Evolutionary conservation across 1,139 yeast genomes (phyloP).

Genomic region (Blastobotrys elegans): DNA sequence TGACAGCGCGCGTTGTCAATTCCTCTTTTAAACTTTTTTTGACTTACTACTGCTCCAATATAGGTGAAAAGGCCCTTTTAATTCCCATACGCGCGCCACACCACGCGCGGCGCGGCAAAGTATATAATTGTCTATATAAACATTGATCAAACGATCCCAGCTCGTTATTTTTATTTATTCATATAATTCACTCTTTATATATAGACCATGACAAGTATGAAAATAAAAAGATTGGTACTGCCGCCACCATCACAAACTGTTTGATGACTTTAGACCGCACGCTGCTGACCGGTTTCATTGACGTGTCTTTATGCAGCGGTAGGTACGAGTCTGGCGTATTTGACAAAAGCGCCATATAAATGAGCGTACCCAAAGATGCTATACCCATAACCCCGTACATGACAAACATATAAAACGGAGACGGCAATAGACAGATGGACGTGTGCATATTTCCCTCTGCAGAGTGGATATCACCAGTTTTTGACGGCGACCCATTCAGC

Average conservation of each 20-base stretch:
- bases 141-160: too few species aligned
- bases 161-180: too few species aligned
- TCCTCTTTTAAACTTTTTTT: too few species aligned
- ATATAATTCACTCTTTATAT: neutral
- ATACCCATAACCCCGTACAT: slow-evolving; percentile 27
- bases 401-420: slow-evolving; percentile 51
- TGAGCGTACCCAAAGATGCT: slow-evolving; percentile 15
- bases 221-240: neutral
- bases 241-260: neutral
- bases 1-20: too few species aligned
- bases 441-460: slow-evolving; percentile 34
- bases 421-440: slow-evolving; percentile 65
- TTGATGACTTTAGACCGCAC: neutral
- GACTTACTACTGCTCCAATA: too few species aligned
- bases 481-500: slow-evolving; percentile 32
- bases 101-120: too few species aligned
- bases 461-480: slow-evolving; percentile 22
- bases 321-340: neutral
- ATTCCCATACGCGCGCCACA: too few species aligned
- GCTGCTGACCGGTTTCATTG: neutral
- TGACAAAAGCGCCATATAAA: neutral
- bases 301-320: slow-evolving; percentile 3
- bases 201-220: neutral
- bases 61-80: too few species aligned
- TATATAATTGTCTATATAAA: too few species aligned